A percentile compares a stretch with the other conserved stretches of the same genome.
These are phyloP conservation scores for Penicillium chermesinum DNA, from an alignment of 495 filamentous ascomycete genomes.

Conservation along the genomic window DNA sequence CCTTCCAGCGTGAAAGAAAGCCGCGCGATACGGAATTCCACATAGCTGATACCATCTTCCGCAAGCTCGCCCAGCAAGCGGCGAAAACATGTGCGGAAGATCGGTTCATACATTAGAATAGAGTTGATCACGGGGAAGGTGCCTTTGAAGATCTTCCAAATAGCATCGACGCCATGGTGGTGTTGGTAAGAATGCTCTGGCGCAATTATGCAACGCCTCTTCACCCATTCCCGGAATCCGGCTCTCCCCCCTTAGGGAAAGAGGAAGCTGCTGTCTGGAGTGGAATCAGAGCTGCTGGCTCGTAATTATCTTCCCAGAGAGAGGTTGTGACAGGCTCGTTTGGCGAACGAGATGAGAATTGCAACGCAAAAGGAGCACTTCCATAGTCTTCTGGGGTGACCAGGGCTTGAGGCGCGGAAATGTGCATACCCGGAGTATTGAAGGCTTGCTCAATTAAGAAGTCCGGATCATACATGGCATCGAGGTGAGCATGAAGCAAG, in stretches of 20 bases:
- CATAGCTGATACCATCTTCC: slow-evolving; percentile 76
- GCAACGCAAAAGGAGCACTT: slow-evolving; percentile 46
- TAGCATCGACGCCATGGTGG: slow-evolving; percentile 70
- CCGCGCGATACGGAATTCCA: slow-evolving; percentile 64
- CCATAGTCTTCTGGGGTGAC: slow-evolving; percentile 39
- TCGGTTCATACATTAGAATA: slow-evolving; percentile 84
- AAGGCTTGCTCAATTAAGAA: slow-evolving; percentile 68
- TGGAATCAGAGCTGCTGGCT: slow-evolving; percentile 48
- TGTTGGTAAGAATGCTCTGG: slow-evolving; percentile 69
- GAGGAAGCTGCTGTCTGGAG: slow-evolving; percentile 60
- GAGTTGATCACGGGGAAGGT: slow-evolving; percentile 66
- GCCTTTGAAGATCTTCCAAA: slow-evolving; percentile 72
- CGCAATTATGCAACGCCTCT: slow-evolving; percentile 61
- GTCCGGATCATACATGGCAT: slow-evolving; percentile 84
- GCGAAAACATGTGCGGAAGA: slow-evolving; percentile 71
- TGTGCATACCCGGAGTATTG: slow-evolving; percentile 67
- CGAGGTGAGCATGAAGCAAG: slow-evolving; percentile 80
- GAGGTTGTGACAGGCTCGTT: slow-evolving; percentile 19
- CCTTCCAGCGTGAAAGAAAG: slow-evolving; percentile 51
- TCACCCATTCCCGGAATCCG: slow-evolving; percentile 78
- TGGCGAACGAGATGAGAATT: slow-evolving; percentile 32
- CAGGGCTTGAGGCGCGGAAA: slow-evolving; percentile 54
- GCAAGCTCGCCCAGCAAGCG: slow-evolving; percentile 61
- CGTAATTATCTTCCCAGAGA: slow-evolving; percentile 64
- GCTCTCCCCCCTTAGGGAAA: slow-evolving; percentile 63